Conservation (phyloP, 495 filamentous ascomycete genomes). For the Bombardia bombarda region DNA sequence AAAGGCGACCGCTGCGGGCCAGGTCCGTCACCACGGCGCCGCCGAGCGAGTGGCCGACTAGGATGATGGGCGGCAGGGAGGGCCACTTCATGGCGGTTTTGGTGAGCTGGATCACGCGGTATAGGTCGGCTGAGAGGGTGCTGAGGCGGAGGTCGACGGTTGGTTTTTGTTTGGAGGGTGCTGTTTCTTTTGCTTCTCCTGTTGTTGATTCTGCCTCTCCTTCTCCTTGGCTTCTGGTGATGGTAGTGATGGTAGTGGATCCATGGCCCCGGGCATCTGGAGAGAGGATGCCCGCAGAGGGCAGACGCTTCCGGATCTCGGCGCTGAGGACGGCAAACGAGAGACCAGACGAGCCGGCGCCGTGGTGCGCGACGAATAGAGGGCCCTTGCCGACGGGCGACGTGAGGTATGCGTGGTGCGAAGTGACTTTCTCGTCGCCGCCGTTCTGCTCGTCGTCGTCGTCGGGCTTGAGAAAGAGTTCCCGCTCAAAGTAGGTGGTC, state of each 20-base stretch:
- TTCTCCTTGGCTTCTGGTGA: conserved; percentile 25
- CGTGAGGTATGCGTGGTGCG: conserved; percentile 81
- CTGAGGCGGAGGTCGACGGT: conserved; percentile 58
- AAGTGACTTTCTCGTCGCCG: conserved; percentile 24
- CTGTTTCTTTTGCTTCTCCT: too few relatives aligned
- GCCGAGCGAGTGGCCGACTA: conserved; percentile 92
- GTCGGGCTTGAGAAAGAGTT: conserved; percentile 55
- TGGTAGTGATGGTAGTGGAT: conserved; percentile 37
- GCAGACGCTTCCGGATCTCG: conserved; percentile 69
- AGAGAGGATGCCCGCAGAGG: conserved; percentile 75
- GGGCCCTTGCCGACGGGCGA: conserved; percentile 53
- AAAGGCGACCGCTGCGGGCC: too few relatives aligned
- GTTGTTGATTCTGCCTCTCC: too few relatives aligned
- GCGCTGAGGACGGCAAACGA: conserved; percentile 56
- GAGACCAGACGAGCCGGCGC: conserved; percentile 47
- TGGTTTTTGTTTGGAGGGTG: too few relatives aligned
- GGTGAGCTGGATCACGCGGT: conserved; percentile 58
- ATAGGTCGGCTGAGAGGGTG: conserved; percentile 65
- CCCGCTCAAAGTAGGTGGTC: conserved; percentile 83
- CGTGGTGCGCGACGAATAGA: conserved; percentile 49
- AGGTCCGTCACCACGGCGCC: conserved; percentile 84
- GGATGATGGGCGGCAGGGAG: conserved; percentile 61
- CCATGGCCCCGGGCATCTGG: conserved; percentile 85
- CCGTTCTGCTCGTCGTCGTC: conserved; percentile 7
- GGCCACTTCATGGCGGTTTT: conserved; percentile 61